Conservation (phyloP, 2,329 filamentous ascomycete species). For the Penicillium nordicum region DNA sequence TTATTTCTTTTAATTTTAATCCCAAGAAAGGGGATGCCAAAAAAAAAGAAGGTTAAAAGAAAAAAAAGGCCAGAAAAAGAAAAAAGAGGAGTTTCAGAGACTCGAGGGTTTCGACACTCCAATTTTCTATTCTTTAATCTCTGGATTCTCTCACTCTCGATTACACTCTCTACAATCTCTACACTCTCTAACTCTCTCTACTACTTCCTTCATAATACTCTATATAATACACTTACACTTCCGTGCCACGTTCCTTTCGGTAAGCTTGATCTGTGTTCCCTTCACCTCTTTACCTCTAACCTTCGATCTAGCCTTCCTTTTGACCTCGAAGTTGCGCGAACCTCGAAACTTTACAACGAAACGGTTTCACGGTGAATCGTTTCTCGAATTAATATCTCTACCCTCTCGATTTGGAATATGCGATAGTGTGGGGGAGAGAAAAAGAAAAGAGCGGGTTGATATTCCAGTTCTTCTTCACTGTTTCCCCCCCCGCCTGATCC, state of each 20-base stretch:
- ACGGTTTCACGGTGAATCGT: neutral
- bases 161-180: neutral
- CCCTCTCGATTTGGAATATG: slow-evolving; percentile 21
- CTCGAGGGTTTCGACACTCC: slow-evolving; percentile 9
- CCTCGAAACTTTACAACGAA: neutral
- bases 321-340: neutral
- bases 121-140: slow-evolving; percentile 7
- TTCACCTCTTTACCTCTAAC: neutral
- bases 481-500: neutral
- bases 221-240: neutral
- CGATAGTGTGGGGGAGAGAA: slow-evolving; percentile 19
- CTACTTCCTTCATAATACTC: neutral
- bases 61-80: neutral
- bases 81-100: slow-evolving; percentile 2
- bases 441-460: neutral
- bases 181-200: neutral
- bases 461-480: slow-evolving; percentile 2
- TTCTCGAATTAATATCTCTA: neutral
- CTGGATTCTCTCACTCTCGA: neutral
- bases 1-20: neutral
- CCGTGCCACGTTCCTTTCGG: neutral
- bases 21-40: neutral
- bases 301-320: neutral
- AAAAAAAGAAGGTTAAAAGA: slow-evolving; percentile 3
- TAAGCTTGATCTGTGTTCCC: neutral